Evolutionary conservation across 2,329 filamentous ascomycete genomes (phyloP).

Genomic region (Fusarium miscanthi): DNA sequence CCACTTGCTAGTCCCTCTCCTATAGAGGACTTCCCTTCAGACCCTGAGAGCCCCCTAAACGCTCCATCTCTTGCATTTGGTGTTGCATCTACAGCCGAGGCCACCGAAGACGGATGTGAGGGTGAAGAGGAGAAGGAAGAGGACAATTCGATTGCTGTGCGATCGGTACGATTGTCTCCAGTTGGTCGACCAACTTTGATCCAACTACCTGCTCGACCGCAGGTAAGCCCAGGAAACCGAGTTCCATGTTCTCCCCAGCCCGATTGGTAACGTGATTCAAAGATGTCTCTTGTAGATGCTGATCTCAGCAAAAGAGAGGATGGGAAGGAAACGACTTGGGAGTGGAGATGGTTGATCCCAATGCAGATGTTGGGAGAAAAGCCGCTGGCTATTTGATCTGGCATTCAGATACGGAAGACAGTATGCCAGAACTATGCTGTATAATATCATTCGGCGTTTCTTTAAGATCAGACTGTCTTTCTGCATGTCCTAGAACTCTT

Average conservation of each 20-base stretch:
- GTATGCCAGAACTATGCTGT: neutral
- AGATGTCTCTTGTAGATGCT: neutral
- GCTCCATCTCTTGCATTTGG: neutral
- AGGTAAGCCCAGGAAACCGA: neutral
- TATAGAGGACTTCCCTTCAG: neutral
- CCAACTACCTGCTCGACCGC: neutral
- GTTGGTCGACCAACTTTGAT: neutral
- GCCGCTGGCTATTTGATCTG: neutral
- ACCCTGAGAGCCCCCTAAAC: neutral
- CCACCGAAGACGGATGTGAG: neutral
- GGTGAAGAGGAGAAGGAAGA: neutral
- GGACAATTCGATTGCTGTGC: neutral
- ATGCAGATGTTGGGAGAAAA: neutral
- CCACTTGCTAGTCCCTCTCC: neutral
- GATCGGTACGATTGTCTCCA: neutral
- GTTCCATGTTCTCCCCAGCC: neutral
- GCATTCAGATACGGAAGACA: neutral
- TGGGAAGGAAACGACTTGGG: neutral
- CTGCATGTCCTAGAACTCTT: neutral
- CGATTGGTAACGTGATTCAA: neutral
- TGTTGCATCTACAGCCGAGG: neutral
- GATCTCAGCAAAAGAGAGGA: neutral
- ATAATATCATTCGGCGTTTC: neutral
- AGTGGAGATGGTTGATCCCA: neutral
- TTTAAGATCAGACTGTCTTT: neutral